Evolutionary conservation across 2,329 filamentous ascomycete genomes (phyloP).

Genomic region (Knoxdaviesia capensis): DNA sequence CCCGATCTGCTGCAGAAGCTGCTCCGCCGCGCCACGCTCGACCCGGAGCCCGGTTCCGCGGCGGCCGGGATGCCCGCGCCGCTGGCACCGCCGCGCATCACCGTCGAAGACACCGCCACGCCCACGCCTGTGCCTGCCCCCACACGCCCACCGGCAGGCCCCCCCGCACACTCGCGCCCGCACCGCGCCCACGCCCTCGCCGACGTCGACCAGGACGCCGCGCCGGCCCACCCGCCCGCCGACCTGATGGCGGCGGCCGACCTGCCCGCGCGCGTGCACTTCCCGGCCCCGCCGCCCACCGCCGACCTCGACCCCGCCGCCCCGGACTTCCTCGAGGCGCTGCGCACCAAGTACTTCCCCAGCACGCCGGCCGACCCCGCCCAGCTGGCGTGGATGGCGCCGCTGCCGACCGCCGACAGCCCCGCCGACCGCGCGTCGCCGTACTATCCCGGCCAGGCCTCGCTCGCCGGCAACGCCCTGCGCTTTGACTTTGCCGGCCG

Average conservation of each 20-base stretch:
- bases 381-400: constrained; percentile 78
- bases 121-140: constrained; percentile 5
- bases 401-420: constrained; percentile 42
- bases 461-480: constrained; percentile 54
- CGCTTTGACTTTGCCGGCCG: constrained; percentile 77
- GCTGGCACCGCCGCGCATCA: constrained; percentile 12
- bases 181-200: constrained; percentile 4
- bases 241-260: constrained; percentile 22
- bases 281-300: constrained; percentile 30
- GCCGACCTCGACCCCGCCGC: constrained; percentile 70
- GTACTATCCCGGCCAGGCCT: constrained; percentile 60
- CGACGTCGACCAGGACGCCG: constrained; percentile 20
- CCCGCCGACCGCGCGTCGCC: constrained; percentile 48
- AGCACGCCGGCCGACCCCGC: constrained; percentile 67
- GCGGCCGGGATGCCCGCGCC: constrained; percentile 19
- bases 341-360: constrained; percentile 90
- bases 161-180: constrained; percentile 6
- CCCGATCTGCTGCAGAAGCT: constrained; percentile 59
- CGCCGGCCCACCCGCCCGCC: constrained; percentile 18
- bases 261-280: constrained; percentile 31
- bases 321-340: constrained; percentile 60
- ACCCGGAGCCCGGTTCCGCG: constrained; percentile 29
- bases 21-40: constrained; percentile 55
- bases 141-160: constrained; percentile 1
- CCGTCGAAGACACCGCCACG: constrained; percentile 13